Base-by-base conservation (phyloP, 2,329 filamentous ascomycete species). In the Lasiodiplodia gonubiensis region DNA sequence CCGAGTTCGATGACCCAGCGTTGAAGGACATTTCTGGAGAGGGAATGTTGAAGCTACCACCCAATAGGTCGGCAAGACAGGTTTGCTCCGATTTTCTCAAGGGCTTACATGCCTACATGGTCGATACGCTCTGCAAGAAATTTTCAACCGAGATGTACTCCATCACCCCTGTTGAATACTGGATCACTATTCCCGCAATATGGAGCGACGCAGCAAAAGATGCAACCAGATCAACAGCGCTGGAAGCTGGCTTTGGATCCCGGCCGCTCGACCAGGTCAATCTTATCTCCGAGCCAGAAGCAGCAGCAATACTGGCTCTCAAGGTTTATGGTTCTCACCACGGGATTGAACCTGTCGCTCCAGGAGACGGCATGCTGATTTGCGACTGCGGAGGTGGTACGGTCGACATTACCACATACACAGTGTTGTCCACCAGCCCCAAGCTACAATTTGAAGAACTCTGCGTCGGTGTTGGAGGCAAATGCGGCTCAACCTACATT, bases 361-460 rank as follows among this genome's bases (percentile, higher is more conserved):
- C 52, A 18, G 67, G 67, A n/a, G 69, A 72, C 2, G 64, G 64
- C n/a, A 64, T 75, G 21, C 52, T 75, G 11, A 67, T 75, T n/a
- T 74, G 71, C 59, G 74, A 76, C 57, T 74, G 73, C 66, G 74
- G 74, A 53, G 74, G 74, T n/a, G 74, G 74, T 0, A 76, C 73
- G 2, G 72, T 74, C 0, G 74, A 73, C 66, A 69, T 73, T 23
- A 71, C 68, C 18, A 67, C 68, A 14, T 69, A 67, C 49, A 39
- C 23, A 4, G 53, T 69, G 23, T 7, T 39, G 5, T 16, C 18
- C 16, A 4, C 16, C 25, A 1, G 12, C 12, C 68, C 64, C 5
- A 23, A 35, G 2, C 46, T 69, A 3, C 18, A 48, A 11, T 66
- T 67, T n/a, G 18, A 64, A 14, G 68, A 69, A n/a, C 18, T 54